Base-by-base conservation (phyloP, 257 asterid genomes). In the Thymus quinquecostatus region DNA sequence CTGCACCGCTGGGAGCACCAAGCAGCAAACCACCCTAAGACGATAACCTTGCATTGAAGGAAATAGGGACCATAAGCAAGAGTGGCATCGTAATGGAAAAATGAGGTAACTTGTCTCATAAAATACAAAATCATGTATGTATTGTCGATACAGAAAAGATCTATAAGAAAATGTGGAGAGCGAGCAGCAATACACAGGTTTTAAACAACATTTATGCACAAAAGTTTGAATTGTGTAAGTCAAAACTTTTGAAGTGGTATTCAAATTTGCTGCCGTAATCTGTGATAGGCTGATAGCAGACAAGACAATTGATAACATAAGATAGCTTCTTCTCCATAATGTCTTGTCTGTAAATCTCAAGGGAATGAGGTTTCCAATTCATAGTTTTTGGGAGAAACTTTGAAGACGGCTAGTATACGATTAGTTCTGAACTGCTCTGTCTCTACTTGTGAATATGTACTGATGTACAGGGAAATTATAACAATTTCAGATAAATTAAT, bases 1-100 rank as follows among this genome's bases (percentile, higher is more conserved):
- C 89, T 95, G 99, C 88, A 95, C 86, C 64, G 85, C 98, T 70
- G 99, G 99, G 84, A 95, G 91, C 79, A 95, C 76, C 70, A 95
- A 86, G 90, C 97, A 95, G 74, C 89, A 89, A 69, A 85, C 88
- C 79, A 95, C 82, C 89, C 99, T 92, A 80, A 95, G 90, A 75
- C 86, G 98, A 80, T 93, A 85, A 85, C 99, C 99, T 95, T 82
- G 72, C 74, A 80, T 70, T 54, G 71, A 72, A 79, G 8, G 43
- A 68, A 64, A 75, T 53, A 68, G 58, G 53, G 65, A 64, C 53
- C 34, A 61, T 62, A 53, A 73, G 77, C 76, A 80, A 74, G 67
- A 72, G 72, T 64, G 69, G 36, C 75, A 56, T 56, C 60, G 44
- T 28, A 54, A 55, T 10, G 41, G 43, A 5, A 56, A 44, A 47